Evolutionary conservation across 352 stramenopile genomes (phyloP), one percentile per base, ranked within the genome.

Genomic region (Pythium sukuiense): DNA sequence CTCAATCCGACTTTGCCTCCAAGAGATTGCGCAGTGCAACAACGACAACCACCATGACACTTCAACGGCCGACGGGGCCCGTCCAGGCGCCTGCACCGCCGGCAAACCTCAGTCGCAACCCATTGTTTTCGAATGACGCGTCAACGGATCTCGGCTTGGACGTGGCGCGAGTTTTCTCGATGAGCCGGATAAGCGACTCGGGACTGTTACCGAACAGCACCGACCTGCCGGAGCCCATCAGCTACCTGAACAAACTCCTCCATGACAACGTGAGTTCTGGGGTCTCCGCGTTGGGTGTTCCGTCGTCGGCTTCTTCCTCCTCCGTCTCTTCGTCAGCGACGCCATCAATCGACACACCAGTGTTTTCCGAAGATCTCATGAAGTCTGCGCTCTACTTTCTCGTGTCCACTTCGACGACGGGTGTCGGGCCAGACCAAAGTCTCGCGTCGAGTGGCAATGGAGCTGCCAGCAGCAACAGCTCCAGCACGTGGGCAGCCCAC

Each of bases 281-380:
- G 39, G 8, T 41, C 4, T 30, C 32, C 41, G 24, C 48, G 12
- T 26, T 18, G 18, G 55, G n/a, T 43, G 37, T 62, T 20, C 55
- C 18, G 8, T 41, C 20, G 18, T n/a, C n/a, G 0, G 20, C 32
- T 11, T 59, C 54, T 0, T 59, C 61, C 20, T 62, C 53, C 14
- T 68, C 54, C 16, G 26, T 53, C 4, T 35, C 30, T 16, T 68
- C 55, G n/a, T 49, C 57, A 26, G 39, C 49, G 6, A 12, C 50
- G 12, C 29, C 66, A 6, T 69, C 61, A 0, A 54, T 45, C 13
- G 49, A 59, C 32, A 24, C 59, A 0, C 41, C 59, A n/a, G 61
- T 81, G 65, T 87, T 87, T 59, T 88, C 81, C 18, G 81, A 90
- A 60, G 78, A 90, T 63, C 67, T 83, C 35, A 74, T 90, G 48